Evolutionary conservation across 2,329 filamentous ascomycete genomes (phyloP).

Genomic region (Sporothrix euskadiensis): DNA sequence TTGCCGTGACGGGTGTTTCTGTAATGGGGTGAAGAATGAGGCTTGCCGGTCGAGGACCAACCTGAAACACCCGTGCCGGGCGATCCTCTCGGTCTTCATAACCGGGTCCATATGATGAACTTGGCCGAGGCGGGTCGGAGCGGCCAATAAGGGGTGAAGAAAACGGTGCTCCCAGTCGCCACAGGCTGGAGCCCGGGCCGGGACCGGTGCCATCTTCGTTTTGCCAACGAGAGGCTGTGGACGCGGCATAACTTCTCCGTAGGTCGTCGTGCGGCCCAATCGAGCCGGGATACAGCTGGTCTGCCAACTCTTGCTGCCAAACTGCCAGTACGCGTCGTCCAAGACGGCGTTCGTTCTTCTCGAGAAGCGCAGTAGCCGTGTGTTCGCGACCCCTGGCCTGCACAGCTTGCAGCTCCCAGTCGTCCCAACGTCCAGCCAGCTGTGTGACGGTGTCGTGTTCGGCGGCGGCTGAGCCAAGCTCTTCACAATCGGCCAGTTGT

Average conservation of each 20-base stretch:
- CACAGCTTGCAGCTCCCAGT: constrained; percentile 36
- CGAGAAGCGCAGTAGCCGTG: constrained; percentile 32
- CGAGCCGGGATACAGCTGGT: background rate
- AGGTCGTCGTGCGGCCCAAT: background rate
- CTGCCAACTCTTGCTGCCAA: constrained; percentile 31
- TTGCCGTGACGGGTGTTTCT: constrained; percentile 19
- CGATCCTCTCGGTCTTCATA: background rate
- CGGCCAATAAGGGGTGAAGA: constrained; percentile 22
- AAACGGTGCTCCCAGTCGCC: constrained; percentile 11
- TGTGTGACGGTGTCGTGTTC: constrained; percentile 28
- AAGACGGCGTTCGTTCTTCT: constrained; percentile 33
- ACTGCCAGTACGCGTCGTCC: constrained; percentile 29
- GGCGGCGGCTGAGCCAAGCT: constrained; percentile 27
- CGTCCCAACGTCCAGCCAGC: constrained; percentile 28
- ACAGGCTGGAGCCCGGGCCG: background rate
- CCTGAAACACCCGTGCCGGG: background rate
- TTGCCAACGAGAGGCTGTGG: background rate
- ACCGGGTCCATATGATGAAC: background rate
- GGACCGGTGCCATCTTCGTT: background rate
- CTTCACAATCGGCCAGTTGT: constrained; percentile 18
- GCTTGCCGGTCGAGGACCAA: constrained; percentile 1
- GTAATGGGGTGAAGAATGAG: constrained; percentile 24
- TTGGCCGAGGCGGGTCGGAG: background rate
- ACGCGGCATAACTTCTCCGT: constrained; percentile 14
- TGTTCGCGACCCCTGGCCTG: constrained; percentile 31